Base-by-base conservation (phyloP, 805 yeast species). In the Candida morakotiae region DNA sequence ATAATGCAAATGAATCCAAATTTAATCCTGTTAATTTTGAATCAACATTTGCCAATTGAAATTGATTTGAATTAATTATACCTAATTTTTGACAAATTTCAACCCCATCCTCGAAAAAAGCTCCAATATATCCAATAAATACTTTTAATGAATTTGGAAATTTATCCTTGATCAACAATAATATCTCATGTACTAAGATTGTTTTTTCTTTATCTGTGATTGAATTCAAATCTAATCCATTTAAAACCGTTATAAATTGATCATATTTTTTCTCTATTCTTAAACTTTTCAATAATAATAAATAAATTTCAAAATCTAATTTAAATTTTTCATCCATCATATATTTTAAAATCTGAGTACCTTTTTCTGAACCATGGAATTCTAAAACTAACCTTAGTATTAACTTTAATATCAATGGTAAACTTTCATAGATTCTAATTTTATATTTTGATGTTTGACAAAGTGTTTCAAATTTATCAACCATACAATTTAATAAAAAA, bases 181-280 rank as follows among this genome's bases (percentile, higher is more conserved):
- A 48, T 9, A 67, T 55, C 34, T 67, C 68, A 3, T 50, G 43
- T 4, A 52, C 58, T 20, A 66, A 43, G 14, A 40, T 26, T 1
- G 16, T 16, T 25, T 56, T 51, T 26, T 64, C 56, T 0, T 19
- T 13, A 3, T 27, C 21, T 3, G 41, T 20, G 10, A 63, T 35
- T 2, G 35, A 39, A 7, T 51, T 53, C 20, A 57, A 47, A 7
- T 56, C 51, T 8, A 67, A 44, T 25, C 46, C 52, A 38, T 67
- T 67, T 23, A 67, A 51, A 16, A 67, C 37, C 3, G 51, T 20
- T 6, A 66, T 50, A 1, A 69, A 68, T 38, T 66, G 70, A 20
- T 62, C 56, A 40, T 45, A 52, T 36, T 48, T 53, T 1, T 56
- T 52, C 23, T 58, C 58, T 3, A 38, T 31, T 13, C 67, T 47